A percentile compares a stretch with the other conserved stretches of the same genome.
Conservation (phyloP, 139 green algal species). For the Chlamydomonas eustigma region DNA sequence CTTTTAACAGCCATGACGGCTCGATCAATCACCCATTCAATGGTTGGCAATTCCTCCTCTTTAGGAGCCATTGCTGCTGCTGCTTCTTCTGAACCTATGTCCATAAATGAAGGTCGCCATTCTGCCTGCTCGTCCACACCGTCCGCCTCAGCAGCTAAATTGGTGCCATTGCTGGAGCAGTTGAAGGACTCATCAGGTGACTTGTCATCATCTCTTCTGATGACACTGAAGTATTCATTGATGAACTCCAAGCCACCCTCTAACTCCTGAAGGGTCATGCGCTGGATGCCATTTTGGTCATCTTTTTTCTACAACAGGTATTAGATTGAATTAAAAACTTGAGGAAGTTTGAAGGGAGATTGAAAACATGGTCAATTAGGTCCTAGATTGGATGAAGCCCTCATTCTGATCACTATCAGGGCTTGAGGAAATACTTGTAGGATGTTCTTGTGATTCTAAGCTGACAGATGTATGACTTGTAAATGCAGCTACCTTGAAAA, state of each 20-base stretch:
- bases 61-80: background rate
- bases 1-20: constrained; percentile 71
- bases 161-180: no score
- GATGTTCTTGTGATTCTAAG: no score
- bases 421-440: no score
- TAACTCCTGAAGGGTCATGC: background rate
- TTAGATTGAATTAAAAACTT: no score
- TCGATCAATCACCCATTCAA: constrained; percentile 90
- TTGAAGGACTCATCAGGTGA: background rate
- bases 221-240: background rate
- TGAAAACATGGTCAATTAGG: no score
- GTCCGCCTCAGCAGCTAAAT: background rate
- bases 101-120: background rate
- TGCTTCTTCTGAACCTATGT: no score
- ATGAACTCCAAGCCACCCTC: background rate
- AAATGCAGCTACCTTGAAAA: constrained; percentile 8
- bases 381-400: no score
- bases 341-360: no score
- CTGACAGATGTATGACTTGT: no score
- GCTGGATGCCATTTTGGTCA: background rate
- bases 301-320: background rate
- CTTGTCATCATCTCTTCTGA: constrained; percentile 3
- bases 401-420: no score
- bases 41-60: constrained; percentile 67
- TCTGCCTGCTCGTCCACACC: no score